Conservation (phyloP, 202 grass and related monocot genomes). For the Panicum hallii region DNA sequence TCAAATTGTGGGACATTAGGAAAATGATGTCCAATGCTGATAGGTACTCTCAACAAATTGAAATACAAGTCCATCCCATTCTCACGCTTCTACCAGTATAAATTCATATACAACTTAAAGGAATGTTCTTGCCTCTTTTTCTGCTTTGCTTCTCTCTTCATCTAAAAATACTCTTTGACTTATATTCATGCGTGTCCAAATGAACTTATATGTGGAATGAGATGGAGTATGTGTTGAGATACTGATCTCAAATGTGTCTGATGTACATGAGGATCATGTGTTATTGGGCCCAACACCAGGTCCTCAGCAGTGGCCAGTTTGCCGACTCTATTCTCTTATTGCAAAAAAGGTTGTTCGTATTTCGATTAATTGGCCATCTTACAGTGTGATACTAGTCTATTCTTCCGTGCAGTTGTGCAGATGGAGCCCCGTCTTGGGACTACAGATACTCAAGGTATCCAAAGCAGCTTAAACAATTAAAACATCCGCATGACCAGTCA, state of each 20-base stretch:
- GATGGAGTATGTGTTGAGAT: neutral
- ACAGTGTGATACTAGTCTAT: neutral
- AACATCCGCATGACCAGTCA: conserved; percentile 82
- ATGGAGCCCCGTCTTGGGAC: conserved; percentile 60
- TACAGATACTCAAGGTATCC: conserved; percentile 76
- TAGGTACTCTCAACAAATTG: conserved; percentile 41
- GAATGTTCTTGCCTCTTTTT: neutral
- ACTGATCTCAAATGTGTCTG: neutral
- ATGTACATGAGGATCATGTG: neutral
- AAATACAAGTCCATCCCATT: conserved; percentile 3
- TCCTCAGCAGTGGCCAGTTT: conserved; percentile 2
- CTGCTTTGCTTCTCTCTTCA: neutral
- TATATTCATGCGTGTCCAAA: neutral
- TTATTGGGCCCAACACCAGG: neutral
- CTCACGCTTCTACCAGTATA: neutral
- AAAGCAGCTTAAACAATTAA: conserved; percentile 57
- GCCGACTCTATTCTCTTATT: neutral
- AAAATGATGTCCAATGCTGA: conserved; percentile 77
- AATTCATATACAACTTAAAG: neutral
- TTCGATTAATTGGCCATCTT: neutral
- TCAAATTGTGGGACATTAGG: conserved; percentile 95
- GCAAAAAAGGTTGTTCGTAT: neutral
- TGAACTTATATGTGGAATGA: neutral
- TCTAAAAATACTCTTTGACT: neutral
- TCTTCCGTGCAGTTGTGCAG: conserved; percentile 53